Percentiles rank a stretch among this genome's conserved stretches.
Conservation (phyloP, 2,329 filamentous ascomycete genomes). For the Ophiosphaerella narmari region DNA sequence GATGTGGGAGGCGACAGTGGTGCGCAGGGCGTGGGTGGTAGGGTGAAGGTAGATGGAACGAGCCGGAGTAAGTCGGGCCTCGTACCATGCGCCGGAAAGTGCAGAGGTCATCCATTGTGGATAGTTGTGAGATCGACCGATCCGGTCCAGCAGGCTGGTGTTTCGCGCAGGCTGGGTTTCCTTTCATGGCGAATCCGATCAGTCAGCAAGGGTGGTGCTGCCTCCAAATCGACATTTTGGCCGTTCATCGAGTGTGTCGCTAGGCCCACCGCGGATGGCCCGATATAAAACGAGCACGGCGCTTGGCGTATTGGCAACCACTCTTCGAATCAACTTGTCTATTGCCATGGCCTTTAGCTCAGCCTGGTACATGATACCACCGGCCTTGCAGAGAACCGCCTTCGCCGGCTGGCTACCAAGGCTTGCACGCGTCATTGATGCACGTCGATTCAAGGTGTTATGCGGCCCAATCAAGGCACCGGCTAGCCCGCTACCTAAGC, state of each 20-base stretch:
- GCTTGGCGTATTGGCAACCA: background rate
- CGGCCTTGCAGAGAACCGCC: background rate
- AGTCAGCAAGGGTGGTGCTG: slow-evolving; percentile 12
- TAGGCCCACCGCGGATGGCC: background rate
- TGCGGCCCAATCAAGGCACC: slow-evolving; percentile 21
- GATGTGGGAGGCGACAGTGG: slow-evolving; percentile 6
- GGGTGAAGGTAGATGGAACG: slow-evolving; percentile 5
- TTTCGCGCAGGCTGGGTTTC: slow-evolving; percentile 12
- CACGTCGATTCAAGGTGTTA: slow-evolving; percentile 9
- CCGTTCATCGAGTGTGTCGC: slow-evolving; percentile 5
- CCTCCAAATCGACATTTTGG: slow-evolving; percentile 6
- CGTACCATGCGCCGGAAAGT: slow-evolving; percentile 6
- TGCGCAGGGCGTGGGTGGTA: background rate
- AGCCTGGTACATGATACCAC: too few relatives aligned
- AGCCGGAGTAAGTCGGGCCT: slow-evolving; percentile 9
- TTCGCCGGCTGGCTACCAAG: slow-evolving; percentile 7
- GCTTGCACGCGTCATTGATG: slow-evolving; percentile 37
- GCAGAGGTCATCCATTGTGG: slow-evolving; percentile 27
- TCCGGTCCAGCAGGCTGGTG: slow-evolving; percentile 16
- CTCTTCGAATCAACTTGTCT: background rate
- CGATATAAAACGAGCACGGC: slow-evolving; percentile 7
- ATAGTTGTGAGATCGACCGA: slow-evolving; percentile 24
- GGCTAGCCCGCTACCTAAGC: background rate
- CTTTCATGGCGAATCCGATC: slow-evolving; percentile 21
- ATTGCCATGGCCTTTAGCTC: too few relatives aligned